A percentile compares a stretch with the other conserved stretches of the same genome.
Conservation (phyloP, 495 filamentous ascomycete genomes). For the Podospora anserina region DNA sequence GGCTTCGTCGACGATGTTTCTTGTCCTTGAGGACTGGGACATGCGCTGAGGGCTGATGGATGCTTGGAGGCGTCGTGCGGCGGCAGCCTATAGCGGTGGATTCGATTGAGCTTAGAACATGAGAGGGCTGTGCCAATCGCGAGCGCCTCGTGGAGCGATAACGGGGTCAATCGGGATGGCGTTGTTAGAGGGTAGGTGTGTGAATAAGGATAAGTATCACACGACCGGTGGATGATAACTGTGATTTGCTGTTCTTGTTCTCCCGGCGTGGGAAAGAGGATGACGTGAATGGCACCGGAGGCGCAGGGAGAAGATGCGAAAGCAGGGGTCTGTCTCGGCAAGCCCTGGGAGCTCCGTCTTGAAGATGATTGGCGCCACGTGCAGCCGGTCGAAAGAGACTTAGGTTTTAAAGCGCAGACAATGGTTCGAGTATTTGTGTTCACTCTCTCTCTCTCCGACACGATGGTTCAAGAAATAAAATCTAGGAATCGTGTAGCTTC, state of each 20-base stretch:
- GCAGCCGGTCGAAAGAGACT: background rate
- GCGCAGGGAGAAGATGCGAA: conserved; percentile 1
- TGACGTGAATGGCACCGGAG: background rate
- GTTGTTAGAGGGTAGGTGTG: background rate
- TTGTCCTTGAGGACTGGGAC: background rate
- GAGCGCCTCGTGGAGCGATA: background rate
- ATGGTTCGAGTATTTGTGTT: background rate
- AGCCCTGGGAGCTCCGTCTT: background rate
- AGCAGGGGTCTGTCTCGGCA: conserved; percentile 11
- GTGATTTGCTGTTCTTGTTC: background rate
- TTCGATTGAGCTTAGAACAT: background rate
- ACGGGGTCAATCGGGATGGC: background rate
- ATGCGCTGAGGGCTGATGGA: background rate
- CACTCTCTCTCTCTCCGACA: background rate
- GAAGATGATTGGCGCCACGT: conserved; percentile 11
- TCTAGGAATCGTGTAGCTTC: background rate
- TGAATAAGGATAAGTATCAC: background rate
- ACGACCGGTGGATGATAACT: background rate
- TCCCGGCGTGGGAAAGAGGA: background rate
- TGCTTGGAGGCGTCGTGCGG: background rate
- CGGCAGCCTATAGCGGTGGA: background rate
- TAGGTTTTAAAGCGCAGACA: background rate
- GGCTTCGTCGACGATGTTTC: background rate
- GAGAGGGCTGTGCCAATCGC: conserved; percentile 2
- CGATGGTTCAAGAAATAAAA: background rate